Evolutionary conservation across 768 basidiomycete species (phyloP), one percentile per base, ranked within the genome.

Genomic region (Lentinula guzmanii): DNA sequence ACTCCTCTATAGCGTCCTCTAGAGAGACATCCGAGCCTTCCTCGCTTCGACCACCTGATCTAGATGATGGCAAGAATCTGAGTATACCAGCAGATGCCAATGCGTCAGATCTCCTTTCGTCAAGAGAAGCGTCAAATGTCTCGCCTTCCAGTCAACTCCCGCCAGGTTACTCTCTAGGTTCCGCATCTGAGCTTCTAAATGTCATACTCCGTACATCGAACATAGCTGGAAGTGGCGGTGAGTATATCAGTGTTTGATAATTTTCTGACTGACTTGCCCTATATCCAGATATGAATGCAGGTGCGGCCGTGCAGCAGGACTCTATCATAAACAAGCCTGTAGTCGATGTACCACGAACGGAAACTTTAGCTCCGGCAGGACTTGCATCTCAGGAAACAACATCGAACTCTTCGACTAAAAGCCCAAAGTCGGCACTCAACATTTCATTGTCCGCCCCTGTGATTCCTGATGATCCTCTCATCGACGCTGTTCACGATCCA

Each of bases 1-100:
- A 80, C 52, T 86, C 85, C 13, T 84, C 83, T 48, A 80, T 81
- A 65, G 81, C 79, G n/a, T 86, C 86, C 58, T 76, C 79, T 31
- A 75, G 75, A 45, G 72, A 60, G 39, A 37, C 69, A 57, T 82
- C 82, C 64, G 74, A 70, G 66, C 71, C 68, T 55, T 28, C 7
- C 15, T 15, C 60, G 70, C 72, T 50, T 67, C 71, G 42, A 51
- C 34, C 67, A 33, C 52, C 67, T 61, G 11, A 52, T 43, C 60
- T 63, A 8, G 52, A 58, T 9, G 46, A 42, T 37, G 54, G 16
- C 55, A 56, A 56, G 41, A 31, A 6, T 11, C 24, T 15, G n/a
- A 35, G 34, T 54, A 15, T 16, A 39, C 28, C 58, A 34, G n/a
- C 34, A 59, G 59, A 52, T 15, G 18, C 13, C 15, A 24, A 60